Percentiles rank a stretch among this genome's conserved stretches.
Evolutionary conservation across 345 rosid species (phyloP).

Genomic region (Raphanus raphanistrum): DNA sequence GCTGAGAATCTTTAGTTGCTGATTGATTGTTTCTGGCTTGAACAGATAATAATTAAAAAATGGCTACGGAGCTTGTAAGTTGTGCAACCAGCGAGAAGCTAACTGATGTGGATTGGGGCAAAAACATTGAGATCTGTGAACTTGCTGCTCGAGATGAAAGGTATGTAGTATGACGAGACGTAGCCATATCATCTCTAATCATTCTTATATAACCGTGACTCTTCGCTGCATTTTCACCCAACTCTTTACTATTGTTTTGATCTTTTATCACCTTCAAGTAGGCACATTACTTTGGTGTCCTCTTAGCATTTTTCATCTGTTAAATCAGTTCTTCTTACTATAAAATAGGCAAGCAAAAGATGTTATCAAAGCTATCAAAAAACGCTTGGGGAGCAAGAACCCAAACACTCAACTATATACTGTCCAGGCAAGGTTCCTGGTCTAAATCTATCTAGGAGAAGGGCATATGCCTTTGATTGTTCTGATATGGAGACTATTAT

Average conservation of each 20-base stretch:
- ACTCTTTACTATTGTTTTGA: background rate
- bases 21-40: slow-evolving; percentile 4
- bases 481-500: background rate
- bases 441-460: slow-evolving; percentile 9
- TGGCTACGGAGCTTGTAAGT: slow-evolving; percentile 90
- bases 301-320: background rate
- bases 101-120: slow-evolving; percentile 82
- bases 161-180: slow-evolving; percentile 35
- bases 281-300: background rate
- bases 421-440: slow-evolving; percentile 59
- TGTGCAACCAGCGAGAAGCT: slow-evolving; percentile 88
- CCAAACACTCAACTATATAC: slow-evolving; percentile 67
- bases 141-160: slow-evolving; percentile 70
- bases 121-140: slow-evolving; percentile 92
- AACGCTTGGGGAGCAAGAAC: slow-evolving; percentile 73
- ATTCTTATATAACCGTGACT: background rate
- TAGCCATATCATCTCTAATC: background rate
- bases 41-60: slow-evolving; percentile 39
- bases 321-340: slow-evolving; percentile 2
- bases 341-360: slow-evolving; percentile 78
- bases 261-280: slow-evolving; percentile 14
- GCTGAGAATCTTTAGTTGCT: slow-evolving; percentile 3
- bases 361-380: slow-evolving; percentile 85
- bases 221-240: no score
- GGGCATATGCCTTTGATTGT: no score